Evolutionary conservation across 2,329 filamentous ascomycete species (phyloP).

Genomic region (Botrytis fabae): DNA sequence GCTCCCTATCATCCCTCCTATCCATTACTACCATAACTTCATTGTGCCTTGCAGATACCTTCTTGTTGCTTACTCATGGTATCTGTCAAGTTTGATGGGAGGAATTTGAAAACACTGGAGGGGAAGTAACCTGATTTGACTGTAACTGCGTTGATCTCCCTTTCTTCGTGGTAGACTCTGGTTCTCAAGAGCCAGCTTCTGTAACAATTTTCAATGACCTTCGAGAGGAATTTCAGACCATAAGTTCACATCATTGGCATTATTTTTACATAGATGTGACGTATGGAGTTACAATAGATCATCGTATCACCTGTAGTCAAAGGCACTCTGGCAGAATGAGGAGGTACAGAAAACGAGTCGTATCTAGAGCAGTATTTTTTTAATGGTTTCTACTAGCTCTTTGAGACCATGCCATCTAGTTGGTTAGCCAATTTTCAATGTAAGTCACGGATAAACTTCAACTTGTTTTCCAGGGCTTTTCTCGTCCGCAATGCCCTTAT

Average conservation of each 20-base stretch:
- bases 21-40: not conserved
- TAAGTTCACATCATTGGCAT: not conserved
- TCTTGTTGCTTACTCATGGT: not conserved
- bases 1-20: not conserved
- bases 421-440: not conserved
- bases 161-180: not conserved
- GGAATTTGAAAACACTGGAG: not conserved
- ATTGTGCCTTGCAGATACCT: not conserved
- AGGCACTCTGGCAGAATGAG: not conserved
- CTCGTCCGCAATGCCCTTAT: not conserved
- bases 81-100: not conserved
- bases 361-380: not conserved
- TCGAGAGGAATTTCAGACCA: not conserved
- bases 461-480: not conserved
- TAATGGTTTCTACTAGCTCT: not conserved
- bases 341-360: not conserved
- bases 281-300: not conserved
- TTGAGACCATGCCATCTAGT: not conserved
- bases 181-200: not conserved
- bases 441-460: not conserved
- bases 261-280: not conserved
- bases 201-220: not conserved
- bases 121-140: not conserved
- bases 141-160: not conserved
- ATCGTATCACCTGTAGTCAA: not conserved